Evolutionary conservation across 2,329 filamentous ascomycete species (phyloP), one percentile per base, ranked within the genome.

Genomic region (Penicillium polonicum): DNA sequence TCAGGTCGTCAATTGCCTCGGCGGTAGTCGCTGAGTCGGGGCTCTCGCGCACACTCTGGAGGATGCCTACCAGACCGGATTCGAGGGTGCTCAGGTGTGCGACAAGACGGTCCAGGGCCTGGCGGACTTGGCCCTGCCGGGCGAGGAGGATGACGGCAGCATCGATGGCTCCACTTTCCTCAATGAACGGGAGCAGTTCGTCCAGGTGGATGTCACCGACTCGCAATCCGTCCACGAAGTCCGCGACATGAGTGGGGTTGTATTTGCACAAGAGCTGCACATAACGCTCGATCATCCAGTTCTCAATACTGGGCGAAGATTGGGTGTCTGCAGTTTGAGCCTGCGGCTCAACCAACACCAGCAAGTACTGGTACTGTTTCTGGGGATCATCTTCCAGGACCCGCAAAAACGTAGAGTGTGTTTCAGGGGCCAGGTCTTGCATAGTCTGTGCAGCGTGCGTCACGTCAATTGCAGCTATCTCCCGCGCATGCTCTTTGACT

Each of bases 131-230:
- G 0, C 95, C 94, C 70, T 97, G 92, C 58, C 91, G 85, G 39
- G 91, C 91, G 82, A 99, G 89, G 10, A 99, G 81, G 2, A 96
- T 86, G 7, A 99, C 90, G 0, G 92, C 93, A 5, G 92, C 95
- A 77, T 99, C 94, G 45, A 99, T 86, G 5, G 94, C 90, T 1
- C 92, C 92, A 42, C 88, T 92, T 61, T 89, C 85, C 74, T 99
- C 95, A 81, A 99, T 91, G 0, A 88, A 87, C 4, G 92, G 92
- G 8, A 99, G 80, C 1, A 99, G 82, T 52, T 86, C 83, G 13
- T 94, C 90, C 0, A 99, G 82, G 25, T 87, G 84, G 29, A 99
- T 77, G 70, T 97, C 88, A 12, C 88, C 87, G 3, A 88, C 87
- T 65, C 91, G 89, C 2, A 96, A 81, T 1, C 85, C 72, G 38